Base-by-base conservation (phyloP, 495 filamentous ascomycete genomes). In the Penicillium antarcticum region DNA sequence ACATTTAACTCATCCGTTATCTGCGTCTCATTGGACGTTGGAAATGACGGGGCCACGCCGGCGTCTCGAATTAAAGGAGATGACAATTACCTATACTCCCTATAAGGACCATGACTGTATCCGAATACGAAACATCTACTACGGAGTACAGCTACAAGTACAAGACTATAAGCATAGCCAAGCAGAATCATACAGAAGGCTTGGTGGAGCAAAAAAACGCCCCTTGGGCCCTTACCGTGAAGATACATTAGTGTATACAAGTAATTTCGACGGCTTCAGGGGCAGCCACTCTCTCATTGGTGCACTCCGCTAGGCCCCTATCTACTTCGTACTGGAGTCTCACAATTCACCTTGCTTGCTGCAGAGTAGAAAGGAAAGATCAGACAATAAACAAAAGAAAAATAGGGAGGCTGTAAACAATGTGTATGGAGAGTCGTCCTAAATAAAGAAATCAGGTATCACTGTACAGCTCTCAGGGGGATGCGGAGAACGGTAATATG, bases 251-350 rank as follows among this genome's bases (percentile, higher is more conserved):
- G 26, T 29, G 19, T 14, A 26, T 13, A 41, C 19, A 12, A 13
- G 35, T 48, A 18, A 29, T 29, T 29, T 29, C 26, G 26, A 51
- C 53, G 51, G 43, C 35, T 38, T 65, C 62, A 65, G 62, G 62
- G 60, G 62, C 48, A 62, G 34, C 17, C 13, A 16, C 2, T 1
- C 4, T 5, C 0, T 54, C 38, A 69, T 68, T 71, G 68, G 68
- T 19, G 24, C 32, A 1, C 18, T 11, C n/a, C 11, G 3, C 51
- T 46, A 42, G 65, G 66, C 67, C 61, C 64, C 68, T 71, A 66
- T 61, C 66, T 46, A 64, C 63, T 63, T 45, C 19, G 18, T 2
- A 9, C 26, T 10, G 31, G 35, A 24, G 52, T 55, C 50, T 60
- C 42, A 45, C 14, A 31, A 26, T 38, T 46, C 24, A 7, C 56